These are phyloP conservation scores for Lolium multiflorum DNA, from an alignment of 176 grass and related monocot genomes.

Conservation along the genomic window DNA sequence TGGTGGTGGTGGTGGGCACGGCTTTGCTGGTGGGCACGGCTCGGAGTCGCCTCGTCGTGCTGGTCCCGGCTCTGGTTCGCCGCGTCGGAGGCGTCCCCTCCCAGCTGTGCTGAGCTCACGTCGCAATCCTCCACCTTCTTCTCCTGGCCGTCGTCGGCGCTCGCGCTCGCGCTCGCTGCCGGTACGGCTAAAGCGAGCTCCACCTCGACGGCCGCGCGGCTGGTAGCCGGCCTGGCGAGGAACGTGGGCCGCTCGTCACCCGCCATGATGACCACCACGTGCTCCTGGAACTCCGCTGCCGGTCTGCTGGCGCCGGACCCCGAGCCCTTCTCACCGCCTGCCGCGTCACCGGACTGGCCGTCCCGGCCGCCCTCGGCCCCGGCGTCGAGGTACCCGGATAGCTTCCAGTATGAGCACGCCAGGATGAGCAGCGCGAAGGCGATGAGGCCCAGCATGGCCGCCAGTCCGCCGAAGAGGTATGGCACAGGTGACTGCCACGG, in stretches of 20 bases:
- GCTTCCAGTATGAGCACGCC: slow-evolving; percentile 93
- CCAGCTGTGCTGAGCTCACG: not conserved
- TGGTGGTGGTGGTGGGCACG: not conserved
- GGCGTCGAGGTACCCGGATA: slow-evolving; percentile 70
- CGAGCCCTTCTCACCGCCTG: slow-evolving; percentile 37
- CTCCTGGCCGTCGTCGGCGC: not conserved
- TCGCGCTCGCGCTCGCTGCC: not conserved
- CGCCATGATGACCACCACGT: slow-evolving; percentile 64
- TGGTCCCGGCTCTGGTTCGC: not conserved
- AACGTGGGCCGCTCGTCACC: slow-evolving; percentile 72
- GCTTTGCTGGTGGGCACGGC: not conserved
- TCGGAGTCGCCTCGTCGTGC: not conserved
- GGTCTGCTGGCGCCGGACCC: slow-evolving; percentile 14
- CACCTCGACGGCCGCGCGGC: slow-evolving; percentile 33
- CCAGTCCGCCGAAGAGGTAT: slow-evolving; percentile 84
- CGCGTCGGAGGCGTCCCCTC: not conserved
- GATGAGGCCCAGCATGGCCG: slow-evolving; percentile 86
- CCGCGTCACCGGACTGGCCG: slow-evolving; percentile 7
- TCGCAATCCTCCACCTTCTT: not conserved
- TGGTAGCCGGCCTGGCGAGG: slow-evolving; percentile 58
- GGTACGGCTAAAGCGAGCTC: slow-evolving; percentile 27
- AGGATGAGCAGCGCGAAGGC: slow-evolving; percentile 92
- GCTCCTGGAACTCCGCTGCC: not conserved
- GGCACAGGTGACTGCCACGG: slow-evolving; percentile 88
- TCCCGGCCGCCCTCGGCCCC: not conserved